These are phyloP conservation scores for Chlorella sp. DNA, from an alignment of 139 green algal genomes.

Conservation along the genomic window DNA sequence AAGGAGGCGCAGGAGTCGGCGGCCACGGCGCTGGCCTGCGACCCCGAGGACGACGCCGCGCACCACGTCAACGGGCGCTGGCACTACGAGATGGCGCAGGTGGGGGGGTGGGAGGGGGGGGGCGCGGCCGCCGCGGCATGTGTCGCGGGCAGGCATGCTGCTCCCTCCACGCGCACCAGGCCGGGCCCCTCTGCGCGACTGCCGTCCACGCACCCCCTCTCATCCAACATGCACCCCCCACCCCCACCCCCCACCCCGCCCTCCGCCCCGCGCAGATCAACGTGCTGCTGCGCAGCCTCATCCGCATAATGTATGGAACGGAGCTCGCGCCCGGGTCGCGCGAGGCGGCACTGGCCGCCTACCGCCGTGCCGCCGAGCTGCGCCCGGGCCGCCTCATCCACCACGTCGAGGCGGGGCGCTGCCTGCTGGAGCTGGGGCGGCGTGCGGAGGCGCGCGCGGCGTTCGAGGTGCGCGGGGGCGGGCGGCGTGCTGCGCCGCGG, in stretches of 20 bases:
- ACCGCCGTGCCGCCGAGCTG: constrained; percentile 50
- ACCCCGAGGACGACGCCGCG: constrained; percentile 66
- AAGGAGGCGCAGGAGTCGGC: constrained; percentile 60
- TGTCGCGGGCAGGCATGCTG: too few species aligned
- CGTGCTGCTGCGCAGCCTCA: constrained; percentile 45
- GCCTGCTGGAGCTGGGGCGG: constrained; percentile 36
- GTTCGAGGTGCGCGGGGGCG: background rate
- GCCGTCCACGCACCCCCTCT: too few species aligned
- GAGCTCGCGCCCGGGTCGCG: constrained; percentile 54
- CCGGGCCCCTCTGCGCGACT: too few species aligned
- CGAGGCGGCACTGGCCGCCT: constrained; percentile 61
- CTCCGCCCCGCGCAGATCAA: too few species aligned
- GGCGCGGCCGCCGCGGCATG: too few species aligned
- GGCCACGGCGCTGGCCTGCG: constrained; percentile 44
- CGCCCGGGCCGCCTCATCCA: constrained; percentile 58
- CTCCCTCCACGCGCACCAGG: too few species aligned
- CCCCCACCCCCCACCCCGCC: too few species aligned
- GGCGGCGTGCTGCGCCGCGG: background rate
- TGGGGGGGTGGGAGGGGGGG: too few species aligned
- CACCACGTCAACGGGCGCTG: constrained; percentile 80
- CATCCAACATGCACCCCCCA: too few species aligned
- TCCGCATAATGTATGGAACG: constrained; percentile 64
- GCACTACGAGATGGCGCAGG: constrained; percentile 74
- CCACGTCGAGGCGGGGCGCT: constrained; percentile 68
- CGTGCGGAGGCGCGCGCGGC: constrained; percentile 11